A percentile compares a stretch with the other conserved stretches of the same genome.
Conservation (phyloP, 2,329 filamentous ascomycete genomes). For the Ophiostoma quercus region DNA sequence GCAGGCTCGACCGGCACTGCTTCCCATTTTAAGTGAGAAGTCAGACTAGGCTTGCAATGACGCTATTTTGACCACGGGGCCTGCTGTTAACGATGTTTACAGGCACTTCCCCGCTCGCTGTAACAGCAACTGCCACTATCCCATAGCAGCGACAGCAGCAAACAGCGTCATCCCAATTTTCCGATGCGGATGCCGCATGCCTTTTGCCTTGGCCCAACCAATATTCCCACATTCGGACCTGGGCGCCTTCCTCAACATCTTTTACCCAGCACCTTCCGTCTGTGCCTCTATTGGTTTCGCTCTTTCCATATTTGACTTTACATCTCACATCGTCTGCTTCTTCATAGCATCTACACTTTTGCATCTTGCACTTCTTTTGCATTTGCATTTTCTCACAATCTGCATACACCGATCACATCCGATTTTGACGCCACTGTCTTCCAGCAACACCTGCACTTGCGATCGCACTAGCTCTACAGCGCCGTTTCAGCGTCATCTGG, state of each 20-base stretch:
- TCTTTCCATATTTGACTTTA: background rate
- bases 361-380: background rate
- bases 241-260: slow-evolving; percentile 15
- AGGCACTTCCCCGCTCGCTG: slow-evolving; percentile 6
- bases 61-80: background rate
- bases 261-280: background rate
- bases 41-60: background rate
- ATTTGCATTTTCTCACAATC: background rate
- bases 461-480: background rate
- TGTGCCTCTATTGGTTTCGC: background rate
- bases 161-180: slow-evolving; percentile 11
- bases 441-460: background rate
- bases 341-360: background rate
- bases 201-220: slow-evolving; percentile 14
- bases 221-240: slow-evolving; percentile 9
- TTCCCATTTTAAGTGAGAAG: background rate
- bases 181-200: slow-evolving; percentile 3
- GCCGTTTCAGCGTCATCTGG: background rate
- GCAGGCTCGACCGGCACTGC: background rate
- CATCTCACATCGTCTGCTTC: background rate
- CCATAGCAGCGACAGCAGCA: background rate
- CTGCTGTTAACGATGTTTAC: background rate
- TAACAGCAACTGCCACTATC: slow-evolving; percentile 2
- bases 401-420: background rate
- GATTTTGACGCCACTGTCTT: background rate